Evolutionary conservation across 768 basidiomycete genomes (phyloP), one percentile per base, ranked within the genome.

Genomic region (Lentinula raphanica): DNA sequence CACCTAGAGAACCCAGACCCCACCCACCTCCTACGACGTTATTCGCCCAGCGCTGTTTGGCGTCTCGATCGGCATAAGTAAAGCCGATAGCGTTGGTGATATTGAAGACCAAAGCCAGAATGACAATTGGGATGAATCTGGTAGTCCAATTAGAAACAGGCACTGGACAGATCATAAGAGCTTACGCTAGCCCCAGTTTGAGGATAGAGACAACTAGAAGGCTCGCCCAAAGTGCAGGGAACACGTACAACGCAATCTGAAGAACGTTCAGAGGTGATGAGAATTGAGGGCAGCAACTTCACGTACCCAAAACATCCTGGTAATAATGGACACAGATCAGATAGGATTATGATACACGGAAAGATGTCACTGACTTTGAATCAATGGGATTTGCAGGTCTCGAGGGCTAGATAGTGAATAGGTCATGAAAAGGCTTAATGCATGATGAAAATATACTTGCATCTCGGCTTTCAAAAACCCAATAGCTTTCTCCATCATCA

Each of bases 391-490:
- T 96, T 11, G 91, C 86, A 36, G 92, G 93, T 65, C 87, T 82
- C 49, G 92, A 89, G 29, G 94, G 90, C 94, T 96, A 54, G 17
- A 51, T 8, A 40, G 39, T 13, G 28, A 23, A 23, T 46, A 29
- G 7, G 17, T 44, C n/a, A n/a, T 21, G 25, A 44, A 28, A 17
- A 13, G 29, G 44, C 13, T 39, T 21, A 15, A 51, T 9, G 40
- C 27, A 9, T 31, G 29, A 27, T 29, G 9, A 15, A 49, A 38
- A 44, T 3, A 21, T 27, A 75, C 90, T 68, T 72, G 96, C 96
- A 72, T 98, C 95, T 67, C 95, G 83, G 66, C 90, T 90, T 74
- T 99, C 97, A 63, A 99, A 99, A 11, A 99, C 95, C 97, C 97
- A 99, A 64, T 88, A 95, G 71, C 80, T 82, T 71, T 96, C 92